These are phyloP conservation scores for Candida taoyuanica DNA, from an alignment of 805 yeast genomes.

Conservation along the genomic window DNA sequence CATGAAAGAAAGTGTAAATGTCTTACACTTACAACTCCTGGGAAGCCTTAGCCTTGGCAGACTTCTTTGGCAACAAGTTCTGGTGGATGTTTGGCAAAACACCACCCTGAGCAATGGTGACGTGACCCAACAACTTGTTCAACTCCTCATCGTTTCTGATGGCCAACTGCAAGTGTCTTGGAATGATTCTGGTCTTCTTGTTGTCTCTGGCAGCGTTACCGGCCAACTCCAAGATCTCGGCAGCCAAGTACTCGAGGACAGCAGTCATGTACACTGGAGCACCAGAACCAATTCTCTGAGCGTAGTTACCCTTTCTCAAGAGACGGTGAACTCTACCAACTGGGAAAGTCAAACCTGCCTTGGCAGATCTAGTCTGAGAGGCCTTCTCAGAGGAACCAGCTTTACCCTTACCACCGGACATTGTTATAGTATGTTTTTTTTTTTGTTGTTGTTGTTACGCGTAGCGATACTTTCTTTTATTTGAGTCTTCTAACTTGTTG, in stretches of 20 bases:
- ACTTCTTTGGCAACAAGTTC: conserved; percentile 82
- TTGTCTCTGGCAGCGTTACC: conserved; percentile 99
- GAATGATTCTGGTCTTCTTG: conserved; percentile 98
- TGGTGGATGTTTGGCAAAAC: conserved; percentile 97
- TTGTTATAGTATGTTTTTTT: conserved; percentile 23
- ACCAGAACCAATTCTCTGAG: conserved; percentile 98
- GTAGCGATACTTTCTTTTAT: not conserved
- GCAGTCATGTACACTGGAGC: conserved; percentile 98
- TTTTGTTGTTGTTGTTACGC: not conserved
- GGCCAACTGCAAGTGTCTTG: conserved; percentile 98
- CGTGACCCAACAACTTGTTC: conserved; percentile 88
- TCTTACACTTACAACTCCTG: conserved; percentile 48
- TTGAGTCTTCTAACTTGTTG: not conserved
- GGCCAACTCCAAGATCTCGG: conserved; percentile 97
- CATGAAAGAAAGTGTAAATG: conserved; percentile 7
- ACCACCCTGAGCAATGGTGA: conserved; percentile 99
- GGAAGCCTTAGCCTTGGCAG: conserved; percentile 55
- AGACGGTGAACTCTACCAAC: conserved; percentile 99
- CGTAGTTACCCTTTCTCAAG: conserved; percentile 95
- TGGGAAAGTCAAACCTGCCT: conserved; percentile 99
- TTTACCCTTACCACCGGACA: conserved; percentile 77
- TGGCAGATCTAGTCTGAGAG: conserved; percentile 96
- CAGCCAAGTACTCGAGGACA: conserved; percentile 93
- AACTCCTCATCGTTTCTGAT: conserved; percentile 98
- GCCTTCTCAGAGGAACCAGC: conserved; percentile 94